phyloP scores from a whole-genome alignment of 2,329 filamentous ascomycete species.

The Colletotrichum scovillei region DNA sequence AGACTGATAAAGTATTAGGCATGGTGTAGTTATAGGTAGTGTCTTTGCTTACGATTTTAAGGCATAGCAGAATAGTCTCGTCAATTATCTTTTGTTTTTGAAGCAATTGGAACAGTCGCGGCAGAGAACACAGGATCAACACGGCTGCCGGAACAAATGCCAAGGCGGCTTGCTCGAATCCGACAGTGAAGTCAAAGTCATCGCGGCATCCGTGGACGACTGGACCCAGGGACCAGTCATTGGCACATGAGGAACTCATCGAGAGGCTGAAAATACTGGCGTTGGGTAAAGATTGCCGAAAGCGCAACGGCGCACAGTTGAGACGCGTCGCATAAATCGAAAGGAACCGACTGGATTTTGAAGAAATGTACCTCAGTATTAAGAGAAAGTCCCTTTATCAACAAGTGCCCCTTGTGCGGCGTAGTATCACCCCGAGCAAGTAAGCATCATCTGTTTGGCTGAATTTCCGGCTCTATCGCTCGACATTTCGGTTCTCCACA shows the following conservation, averaged over 20 bases:
- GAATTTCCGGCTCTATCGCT: neutral
- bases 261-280: neutral
- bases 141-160: constrained; percentile 53
- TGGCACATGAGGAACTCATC: constrained; percentile 24
- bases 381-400: neutral
- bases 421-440: neutral
- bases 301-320: neutral
- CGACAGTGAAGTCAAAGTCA: constrained; percentile 63
- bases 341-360: neutral
- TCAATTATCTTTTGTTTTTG: constrained; percentile 47
- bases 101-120: constrained; percentile 46
- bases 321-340: neutral
- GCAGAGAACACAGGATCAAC: constrained; percentile 49
- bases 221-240: constrained; percentile 56
- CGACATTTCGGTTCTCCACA: neutral
- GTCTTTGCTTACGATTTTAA: constrained; percentile 20
- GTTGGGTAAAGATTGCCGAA: neutral
- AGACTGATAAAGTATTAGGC: neutral
- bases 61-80: constrained; percentile 46
- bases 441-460: neutral
- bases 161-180: constrained; percentile 61
- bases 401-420: neutral
- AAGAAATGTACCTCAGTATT: neutral
- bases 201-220: constrained; percentile 56
- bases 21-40: neutral